These are phyloP conservation scores for Fusarium penzigii DNA, from an alignment of 2,329 filamentous ascomycete species.

Conservation along the genomic window DNA sequence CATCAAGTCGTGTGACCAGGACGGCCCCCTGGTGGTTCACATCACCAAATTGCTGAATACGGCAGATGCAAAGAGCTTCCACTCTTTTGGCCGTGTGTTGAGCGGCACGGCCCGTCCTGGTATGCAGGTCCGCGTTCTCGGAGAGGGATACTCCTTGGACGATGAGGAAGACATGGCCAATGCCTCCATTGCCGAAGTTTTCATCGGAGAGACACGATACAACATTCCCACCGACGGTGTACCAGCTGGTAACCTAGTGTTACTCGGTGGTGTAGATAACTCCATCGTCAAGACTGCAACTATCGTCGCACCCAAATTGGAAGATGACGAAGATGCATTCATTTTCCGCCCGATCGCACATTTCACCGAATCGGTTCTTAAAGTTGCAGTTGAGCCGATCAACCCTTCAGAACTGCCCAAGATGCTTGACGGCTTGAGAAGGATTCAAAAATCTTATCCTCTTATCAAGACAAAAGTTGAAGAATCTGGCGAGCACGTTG, in stretches of 20 bases:
- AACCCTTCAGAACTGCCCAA: slow-evolving; percentile 97
- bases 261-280: slow-evolving; percentile 93
- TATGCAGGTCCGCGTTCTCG: slow-evolving; percentile 83
- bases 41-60: slow-evolving; percentile 93
- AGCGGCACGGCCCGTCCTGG: slow-evolving; percentile 86
- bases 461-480: slow-evolving; percentile 96
- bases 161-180: slow-evolving; percentile 97
- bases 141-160: slow-evolving; percentile 93
- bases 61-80: slow-evolving; percentile 85
- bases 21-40: slow-evolving; percentile 89
- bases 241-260: slow-evolving; percentile 88
- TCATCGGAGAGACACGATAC: slow-evolving; percentile 90
- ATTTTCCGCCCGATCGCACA: slow-evolving; percentile 93
- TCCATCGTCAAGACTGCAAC: slow-evolving; percentile 98
- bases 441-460: slow-evolving; percentile 97
- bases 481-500: slow-evolving; percentile 93
- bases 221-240: slow-evolving; percentile 90
- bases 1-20: slow-evolving; percentile 81
- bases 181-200: slow-evolving; percentile 81
- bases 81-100: slow-evolving; percentile 87
- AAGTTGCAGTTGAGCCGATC: slow-evolving; percentile 96
- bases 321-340: slow-evolving; percentile 87
- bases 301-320: slow-evolving; percentile 75
- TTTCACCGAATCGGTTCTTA: slow-evolving; percentile 96
- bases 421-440: slow-evolving; percentile 95